phyloP scores from a whole-genome alignment of 352 stramenopile genomes.

The Thalassiosira mediterranea region DNA sequence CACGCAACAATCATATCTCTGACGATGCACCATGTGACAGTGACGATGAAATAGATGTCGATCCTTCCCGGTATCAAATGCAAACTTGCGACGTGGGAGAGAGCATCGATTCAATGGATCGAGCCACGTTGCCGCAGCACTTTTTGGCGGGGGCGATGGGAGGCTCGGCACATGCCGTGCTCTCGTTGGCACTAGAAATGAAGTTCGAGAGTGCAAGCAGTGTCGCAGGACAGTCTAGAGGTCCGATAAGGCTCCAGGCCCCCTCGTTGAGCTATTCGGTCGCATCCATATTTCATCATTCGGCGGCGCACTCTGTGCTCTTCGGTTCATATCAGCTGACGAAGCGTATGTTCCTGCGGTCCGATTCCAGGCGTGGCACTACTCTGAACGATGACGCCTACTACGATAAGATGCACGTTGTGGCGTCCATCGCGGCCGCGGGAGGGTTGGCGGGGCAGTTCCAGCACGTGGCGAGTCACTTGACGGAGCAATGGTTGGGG shows the following conservation, averaged over 20 bases:
- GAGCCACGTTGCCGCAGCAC: conserved; percentile 42
- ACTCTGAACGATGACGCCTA: too few species aligned
- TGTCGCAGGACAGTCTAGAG: not conserved
- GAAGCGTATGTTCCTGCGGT: conserved; percentile 37
- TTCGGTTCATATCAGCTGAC: conserved; percentile 59
- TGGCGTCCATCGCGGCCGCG: conserved; percentile 31
- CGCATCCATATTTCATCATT: conserved; percentile 45
- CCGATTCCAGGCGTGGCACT: too few species aligned
- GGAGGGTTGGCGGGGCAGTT: conserved; percentile 49
- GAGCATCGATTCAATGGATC: conserved; percentile 25
- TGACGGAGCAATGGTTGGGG: conserved; percentile 48
- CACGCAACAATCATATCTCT: too few species aligned
- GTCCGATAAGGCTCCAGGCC: conserved; percentile 15
- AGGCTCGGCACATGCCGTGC: conserved; percentile 35
- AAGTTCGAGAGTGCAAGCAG: conserved; percentile 7
- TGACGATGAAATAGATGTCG: not conserved
- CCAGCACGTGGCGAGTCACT: conserved; percentile 50
- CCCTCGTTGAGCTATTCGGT: conserved; percentile 31
- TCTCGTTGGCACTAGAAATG: conserved; percentile 39
- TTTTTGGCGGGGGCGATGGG: conserved; percentile 44
- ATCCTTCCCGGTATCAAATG: too few species aligned
- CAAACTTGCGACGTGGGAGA: not conserved
- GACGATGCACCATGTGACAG: not conserved
- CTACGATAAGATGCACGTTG: too few species aligned
- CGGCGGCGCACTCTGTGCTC: conserved; percentile 44